Base-by-base conservation (phyloP, 345 rosid genomes). In the Jatropha curcas region DNA sequence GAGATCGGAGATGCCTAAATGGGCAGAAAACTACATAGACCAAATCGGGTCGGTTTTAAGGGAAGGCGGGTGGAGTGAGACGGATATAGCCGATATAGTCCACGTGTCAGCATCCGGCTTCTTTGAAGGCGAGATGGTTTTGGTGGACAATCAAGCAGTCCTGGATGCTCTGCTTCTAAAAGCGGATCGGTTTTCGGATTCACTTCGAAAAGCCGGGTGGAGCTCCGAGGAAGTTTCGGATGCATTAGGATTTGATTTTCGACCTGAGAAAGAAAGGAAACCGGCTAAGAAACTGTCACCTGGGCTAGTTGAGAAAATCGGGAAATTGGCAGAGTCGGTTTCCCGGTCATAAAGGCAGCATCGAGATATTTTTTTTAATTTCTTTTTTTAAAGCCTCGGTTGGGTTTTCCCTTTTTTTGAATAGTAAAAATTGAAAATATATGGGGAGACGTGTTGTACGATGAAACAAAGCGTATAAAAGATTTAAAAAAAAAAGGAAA, bases 151-250 rank as follows among this genome's bases (percentile, higher is more conserved):
- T 66, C 96, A 92, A 75, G 92, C 92, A 33, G 92, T 88, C 13
- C 79, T 88, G 3, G 99, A 92, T 52, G 94, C 94, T 1, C 80
- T 95, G 64, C 88, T 95, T 37, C 37, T 95, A 68, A 91, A 95
- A 85, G 90, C 88, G 82, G 96, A 91, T 76, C 92, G 99, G 84
- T 89, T 87, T 52, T 90, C 99, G 51, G 97, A 88, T 35, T 83
- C 93, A 22, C 97, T 95, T 60, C 88, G 92, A 0, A 88, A 90
- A 78, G 89, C 96, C 34, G 99, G 99, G 60, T 95, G 99, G 99
- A 95, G 94, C 90, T 87, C 97, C 55, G 99, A 95, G 19, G 98
- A 95, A 70, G 98, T 95, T 0, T 88, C 98, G 63, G 98, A 95
- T 24, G 97, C 91, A 0, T 70, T 95, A 1, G 90, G 96, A 7